These are phyloP conservation scores for Mycena venus DNA, from an alignment of 768 basidiomycete species.

Conservation along the genomic window DNA sequence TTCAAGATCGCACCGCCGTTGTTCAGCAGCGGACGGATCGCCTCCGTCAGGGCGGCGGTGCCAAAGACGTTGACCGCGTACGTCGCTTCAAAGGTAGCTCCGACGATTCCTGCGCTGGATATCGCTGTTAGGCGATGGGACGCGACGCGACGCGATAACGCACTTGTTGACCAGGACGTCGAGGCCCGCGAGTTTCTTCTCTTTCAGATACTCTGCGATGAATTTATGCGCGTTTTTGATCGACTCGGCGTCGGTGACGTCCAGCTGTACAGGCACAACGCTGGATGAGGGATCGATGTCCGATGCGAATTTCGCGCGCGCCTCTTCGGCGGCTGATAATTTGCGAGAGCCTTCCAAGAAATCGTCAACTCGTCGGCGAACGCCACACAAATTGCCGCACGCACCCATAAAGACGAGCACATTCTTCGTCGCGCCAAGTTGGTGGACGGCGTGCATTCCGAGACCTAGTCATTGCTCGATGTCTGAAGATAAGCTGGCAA, in stretches of 20 bases:
- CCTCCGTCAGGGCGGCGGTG: conserved; percentile 1
- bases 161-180: conserved; percentile 20
- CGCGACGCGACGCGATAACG: not conserved
- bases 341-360: conserved; percentile 11
- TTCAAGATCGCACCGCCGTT: conserved; percentile 23
- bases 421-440: not conserved
- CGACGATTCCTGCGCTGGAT: not conserved
- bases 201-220: not conserved
- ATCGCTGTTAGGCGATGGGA: not conserved
- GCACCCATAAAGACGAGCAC: conserved; percentile 21
- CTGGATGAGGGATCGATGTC: conserved; percentile 17
- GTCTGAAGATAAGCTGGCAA: not conserved
- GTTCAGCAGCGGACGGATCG: conserved; percentile 19
- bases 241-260: conserved; percentile 16
- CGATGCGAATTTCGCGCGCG: conserved; percentile 9
- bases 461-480: not conserved
- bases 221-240: conserved; percentile 1
- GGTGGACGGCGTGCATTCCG: conserved; percentile 21
- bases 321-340: conserved; percentile 11
- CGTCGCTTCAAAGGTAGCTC: not conserved
- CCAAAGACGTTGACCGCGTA: conserved; percentile 27
- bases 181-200: not conserved
- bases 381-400: not conserved
- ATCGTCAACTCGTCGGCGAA: too few species aligned
- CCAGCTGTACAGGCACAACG: conserved; percentile 24